Percentiles rank a stretch among this genome's conserved stretches.
These are phyloP conservation scores for Harrya chromipes DNA, from an alignment of 768 basidiomycete species.

Conservation along the genomic window DNA sequence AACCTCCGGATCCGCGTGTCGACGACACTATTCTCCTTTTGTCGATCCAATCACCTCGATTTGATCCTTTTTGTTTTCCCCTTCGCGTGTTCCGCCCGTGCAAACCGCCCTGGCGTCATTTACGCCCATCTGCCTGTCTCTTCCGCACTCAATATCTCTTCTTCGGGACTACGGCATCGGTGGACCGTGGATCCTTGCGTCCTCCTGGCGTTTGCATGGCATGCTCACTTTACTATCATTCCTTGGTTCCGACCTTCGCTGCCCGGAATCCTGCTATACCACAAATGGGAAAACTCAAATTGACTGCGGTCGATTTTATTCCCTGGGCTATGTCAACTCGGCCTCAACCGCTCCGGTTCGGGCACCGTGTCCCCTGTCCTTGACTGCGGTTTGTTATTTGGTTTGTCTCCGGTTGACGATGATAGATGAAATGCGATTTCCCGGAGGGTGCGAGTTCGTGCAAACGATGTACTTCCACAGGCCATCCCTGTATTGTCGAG, in stretches of 20 bases:
- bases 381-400: conserved; percentile 12
- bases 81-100: conserved; percentile 1
- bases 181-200: conserved; percentile 3
- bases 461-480: conserved; percentile 67
- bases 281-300: conserved; percentile 12
- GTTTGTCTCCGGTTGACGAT: conserved; percentile 8
- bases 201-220: neutral
- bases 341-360: neutral
- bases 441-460: conserved; percentile 71
- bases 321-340: conserved; percentile 11
- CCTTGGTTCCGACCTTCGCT: conserved; percentile 2
- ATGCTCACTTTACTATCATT: conserved; percentile 4
- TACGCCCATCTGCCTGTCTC: neutral
- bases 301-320: conserved; percentile 3
- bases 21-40: conserved; percentile 4
- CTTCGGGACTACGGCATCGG: conserved; percentile 15
- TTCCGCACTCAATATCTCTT: conserved; percentile 1
- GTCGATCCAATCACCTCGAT: neutral
- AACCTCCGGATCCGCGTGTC: conserved; percentile 30
- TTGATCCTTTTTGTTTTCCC: neutral
- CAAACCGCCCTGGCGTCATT: neutral
- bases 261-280: conserved; percentile 3
- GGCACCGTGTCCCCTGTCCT: conserved; percentile 3
- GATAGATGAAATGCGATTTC: conserved; percentile 86
- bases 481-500: conserved; percentile 80